Evolutionary conservation across 1,284 basidiomycete genomes (phyloP), one percentile per base, ranked within the genome.

Genomic region (Bjerkandera adusta): DNA sequence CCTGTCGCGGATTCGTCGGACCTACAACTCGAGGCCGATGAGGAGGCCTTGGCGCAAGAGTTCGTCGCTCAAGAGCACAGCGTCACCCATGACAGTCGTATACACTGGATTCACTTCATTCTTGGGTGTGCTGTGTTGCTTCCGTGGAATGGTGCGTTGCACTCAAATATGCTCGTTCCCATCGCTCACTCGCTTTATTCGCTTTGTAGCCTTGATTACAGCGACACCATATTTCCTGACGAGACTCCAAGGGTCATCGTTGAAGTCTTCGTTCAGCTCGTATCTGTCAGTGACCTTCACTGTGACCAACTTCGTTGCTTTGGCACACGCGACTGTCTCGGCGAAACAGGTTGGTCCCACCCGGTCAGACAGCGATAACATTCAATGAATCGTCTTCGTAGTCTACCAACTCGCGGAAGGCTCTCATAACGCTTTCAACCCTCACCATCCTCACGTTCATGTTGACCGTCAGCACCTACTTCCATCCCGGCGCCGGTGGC

Each of bases 161-260:
- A 37, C 13, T n/a, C 10, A 27, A 11, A 12, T 36, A 15, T 21
- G 5, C 20, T 20, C 41, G n/a, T 13, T 34, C 18, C n/a, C 15
- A 25, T 36, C 33, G 6, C 4, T 11, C 13, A 37, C 35, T 32
- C 27, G 25, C 37, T 15, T 24, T 11, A 8, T 24, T 13, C 18
- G 5, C n/a, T 7, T 13, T 11, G 11, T 13, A 90, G 87, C 78
- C 1, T 69, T 89, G 59, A 89, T 90, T 25, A 91, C 85, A 7
- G 87, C 83, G 0, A 84, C 77, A 26, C 80, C 87, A 0, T 91
- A 81, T 63, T 90, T 91, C 63, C 60, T 85, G 35, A 77, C 83
- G 4, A 72, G 84, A 41, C 61, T 90, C 18, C 69, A 68, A 6
- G 74, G 70, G 30, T 82, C 85, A 1, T 61, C 79, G 3, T 53